Base-by-base conservation (phyloP, 2,329 filamentous ascomycete species). In the Alternaria solani region DNA sequence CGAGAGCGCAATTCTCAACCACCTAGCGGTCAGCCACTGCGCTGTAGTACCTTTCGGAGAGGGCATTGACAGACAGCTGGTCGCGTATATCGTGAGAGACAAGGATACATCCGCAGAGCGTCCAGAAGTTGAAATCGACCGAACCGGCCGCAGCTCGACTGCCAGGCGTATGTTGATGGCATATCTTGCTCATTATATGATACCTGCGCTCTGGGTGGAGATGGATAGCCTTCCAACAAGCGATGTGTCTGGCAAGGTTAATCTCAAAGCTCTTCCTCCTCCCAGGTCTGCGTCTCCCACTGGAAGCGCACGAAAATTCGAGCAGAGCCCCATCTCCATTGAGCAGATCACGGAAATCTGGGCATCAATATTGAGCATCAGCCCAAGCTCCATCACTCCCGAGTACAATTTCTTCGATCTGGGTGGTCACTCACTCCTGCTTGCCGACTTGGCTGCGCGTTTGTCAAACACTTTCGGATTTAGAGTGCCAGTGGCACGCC, bases 341-440 rank as follows among this genome's bases (percentile, higher is more conserved):
- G 85, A 90, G 49, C 86, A 88, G 16, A 87, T 94, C 36, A 86
- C 89, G 14, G 86, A 89, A 66, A 83, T 90, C 55, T 94, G 91
- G 91, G 89, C 91, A 2, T 83, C 87, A 2, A 86, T 88, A 26
- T 82, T 94, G 14, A 88, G 89, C 63, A 85, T 90, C n/a, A 85
- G 89, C 0, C 80, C 83, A 9, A 84, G 79, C 41, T 82, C 85
- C 20, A 86, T 94, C 25, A 90, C 89, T 53, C 72, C 85, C 2
- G 88, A 91, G 62, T 89, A 92, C 74, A 90, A 89, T 75, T 94
- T 94, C 78, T 94, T 94, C 73, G 91, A 94, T 61, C 81, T 94
- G 2, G 91, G 91, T 36, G 91, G 91, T 0, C 91, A 94, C 76
- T 93, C 91, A 0, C 80, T 94, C 54, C 88, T 88, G 2, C 85